Evolutionary conservation across 2,329 filamentous ascomycete genomes (phyloP).

Genomic region (Gaeumannomyces sp.): DNA sequence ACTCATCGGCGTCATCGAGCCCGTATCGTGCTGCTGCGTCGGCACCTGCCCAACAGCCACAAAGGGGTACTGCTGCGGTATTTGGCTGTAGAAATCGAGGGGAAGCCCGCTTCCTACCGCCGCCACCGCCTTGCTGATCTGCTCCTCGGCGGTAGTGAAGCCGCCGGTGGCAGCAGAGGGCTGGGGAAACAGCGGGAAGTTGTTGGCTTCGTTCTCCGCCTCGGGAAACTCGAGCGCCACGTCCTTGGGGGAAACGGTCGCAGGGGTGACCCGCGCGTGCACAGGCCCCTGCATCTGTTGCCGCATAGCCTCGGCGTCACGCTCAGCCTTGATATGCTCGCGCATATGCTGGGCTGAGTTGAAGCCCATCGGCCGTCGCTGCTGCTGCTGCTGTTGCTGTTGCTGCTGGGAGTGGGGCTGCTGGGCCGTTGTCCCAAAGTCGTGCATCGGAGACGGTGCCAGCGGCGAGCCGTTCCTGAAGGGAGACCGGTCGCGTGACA

Average conservation of each 20-base stretch:
- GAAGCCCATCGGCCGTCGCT: constrained; percentile 30
- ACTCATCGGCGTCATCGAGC: background rate
- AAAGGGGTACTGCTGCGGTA: constrained; percentile 48
- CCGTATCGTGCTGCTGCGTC: constrained; percentile 18
- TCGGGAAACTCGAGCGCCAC: constrained; percentile 81
- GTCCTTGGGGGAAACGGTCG: constrained; percentile 93
- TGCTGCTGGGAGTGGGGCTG: background rate
- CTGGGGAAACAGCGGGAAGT: constrained; percentile 66
- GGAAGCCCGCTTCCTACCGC: background rate
- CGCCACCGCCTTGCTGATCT: constrained; percentile 29
- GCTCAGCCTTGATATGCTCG: constrained; percentile 55
- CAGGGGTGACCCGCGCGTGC: constrained; percentile 44
- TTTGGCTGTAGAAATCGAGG: constrained; percentile 13
- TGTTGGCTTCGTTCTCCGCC: constrained; percentile 55
- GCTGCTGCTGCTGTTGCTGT: constrained; percentile 14
- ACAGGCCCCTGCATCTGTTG: constrained; percentile 28
- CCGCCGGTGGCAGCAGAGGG: constrained; percentile 31
- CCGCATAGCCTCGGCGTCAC: constrained; percentile 43
- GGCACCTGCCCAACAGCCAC: constrained; percentile 20
- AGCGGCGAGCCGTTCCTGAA: constrained; percentile 68
- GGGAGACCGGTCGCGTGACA: constrained; percentile 66
- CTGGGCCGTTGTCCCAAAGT: constrained; percentile 28
- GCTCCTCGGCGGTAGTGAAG: constrained; percentile 30
- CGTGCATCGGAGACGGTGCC: constrained; percentile 38
- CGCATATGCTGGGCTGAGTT: constrained; percentile 53